These are phyloP conservation scores for Myxozyma vanderwaltii DNA, from an alignment of 805 yeast species.

Conservation along the genomic window DNA sequence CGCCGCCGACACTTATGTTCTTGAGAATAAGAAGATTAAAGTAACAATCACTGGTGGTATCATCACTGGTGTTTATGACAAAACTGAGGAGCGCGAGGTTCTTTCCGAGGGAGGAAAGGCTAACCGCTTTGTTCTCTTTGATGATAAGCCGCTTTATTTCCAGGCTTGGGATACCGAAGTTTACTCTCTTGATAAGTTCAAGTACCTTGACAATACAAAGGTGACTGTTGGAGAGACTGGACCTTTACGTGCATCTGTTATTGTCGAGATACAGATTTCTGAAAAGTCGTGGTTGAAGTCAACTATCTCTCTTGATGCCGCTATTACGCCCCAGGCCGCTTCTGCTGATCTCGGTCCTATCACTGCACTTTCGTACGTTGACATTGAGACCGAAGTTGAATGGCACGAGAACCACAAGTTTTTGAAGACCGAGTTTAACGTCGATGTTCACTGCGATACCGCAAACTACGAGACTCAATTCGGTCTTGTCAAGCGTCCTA, in stretches of 20 bases:
- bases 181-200: slow-evolving; percentile 74
- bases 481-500: slow-evolving; percentile 88
- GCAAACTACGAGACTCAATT: slow-evolving; percentile 94
- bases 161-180: slow-evolving; percentile 99
- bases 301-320: slow-evolving; percentile 67
- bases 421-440: slow-evolving; percentile 93
- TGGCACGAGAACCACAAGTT: slow-evolving; percentile 91
- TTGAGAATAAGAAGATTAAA: slow-evolving; percentile 63
- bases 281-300: slow-evolving; percentile 62
- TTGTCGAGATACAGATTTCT: slow-evolving; percentile 63
- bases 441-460: slow-evolving; percentile 68
- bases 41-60: slow-evolving; percentile 66
- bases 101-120: slow-evolving; percentile 70
- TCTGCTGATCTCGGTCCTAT: slow-evolving; percentile 41
- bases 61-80: slow-evolving; percentile 65
- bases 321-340: slow-evolving; percentile 36
- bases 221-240: slow-evolving; percentile 51
- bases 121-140: slow-evolving; percentile 77
- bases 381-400: slow-evolving; percentile 62
- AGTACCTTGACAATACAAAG: slow-evolving; percentile 50
- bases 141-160: slow-evolving; percentile 87
- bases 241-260: slow-evolving; percentile 63
- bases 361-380: slow-evolving; percentile 45
- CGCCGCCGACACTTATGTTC: slow-evolving; percentile 48
- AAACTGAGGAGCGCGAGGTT: slow-evolving; percentile 61